Base-by-base conservation (phyloP, 2,329 filamentous ascomycete genomes). In the Cladosporium sp. region DNA sequence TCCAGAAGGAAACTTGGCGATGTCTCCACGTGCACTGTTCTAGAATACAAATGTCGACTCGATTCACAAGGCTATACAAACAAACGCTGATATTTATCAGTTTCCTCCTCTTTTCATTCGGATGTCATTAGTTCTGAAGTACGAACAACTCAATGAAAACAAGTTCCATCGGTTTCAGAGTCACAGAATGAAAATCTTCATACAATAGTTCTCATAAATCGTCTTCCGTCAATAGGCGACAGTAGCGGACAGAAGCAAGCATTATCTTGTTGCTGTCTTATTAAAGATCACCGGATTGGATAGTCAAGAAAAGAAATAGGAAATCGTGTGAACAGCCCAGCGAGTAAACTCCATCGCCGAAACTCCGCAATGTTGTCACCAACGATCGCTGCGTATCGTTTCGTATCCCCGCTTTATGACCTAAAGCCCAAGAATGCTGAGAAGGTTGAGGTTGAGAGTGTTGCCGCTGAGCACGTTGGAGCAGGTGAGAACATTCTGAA, bases 391-490 rank as follows among this genome's bases (percentile, higher is more conserved):
- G n/a, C 8, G 4, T 8, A 21, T 47, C 41, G 1, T 21, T n/a
- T 47, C 41, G n/a, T 21, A 1, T 47, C 41, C n/a, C 2, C 41
- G 8, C 3, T 1, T 12, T 47, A 24, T 47, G n/a, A 21, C 15
- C n/a, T 30, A 55, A 21, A 55, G 52, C 28, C 52, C 52, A 34
- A 55, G 28, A 21, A 55, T 55, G 28, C 28, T 34, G 8, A 55
- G 52, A 18, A 55, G n/a, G 52, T 55, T 34, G 52, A 55, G 28
- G 18, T 55, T 55, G 52, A 55, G 21, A 1, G 52, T 55, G 52
- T 55, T 55, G 4, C 52, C 52, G n/a, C n/a, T 55, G 52, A 55
- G 52, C 5, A 55, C n/a, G n/a, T 55, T 55, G 15, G 32, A 30
- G 30, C 52, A 55, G 18, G 28, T 55, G 28, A 55, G 28, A 18